Conservation (phyloP, 768 basidiomycete species). For the Tylopilus sp. region DNA sequence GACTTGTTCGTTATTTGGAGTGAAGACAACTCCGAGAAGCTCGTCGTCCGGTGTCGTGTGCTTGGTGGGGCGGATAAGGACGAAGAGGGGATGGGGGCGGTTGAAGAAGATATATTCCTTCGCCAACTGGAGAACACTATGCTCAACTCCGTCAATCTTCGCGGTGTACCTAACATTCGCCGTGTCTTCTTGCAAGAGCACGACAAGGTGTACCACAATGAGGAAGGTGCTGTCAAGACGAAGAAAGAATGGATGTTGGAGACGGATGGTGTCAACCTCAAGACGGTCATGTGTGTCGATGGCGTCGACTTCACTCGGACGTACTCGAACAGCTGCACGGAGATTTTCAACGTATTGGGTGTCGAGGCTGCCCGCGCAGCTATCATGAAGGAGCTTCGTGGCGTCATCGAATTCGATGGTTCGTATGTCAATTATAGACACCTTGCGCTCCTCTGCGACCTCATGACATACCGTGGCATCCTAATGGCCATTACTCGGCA, state of each 20-base stretch:
- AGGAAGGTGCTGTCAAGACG: conserved; percentile 63
- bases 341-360: conserved; percentile 91
- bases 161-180: conserved; percentile 87
- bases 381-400: conserved; percentile 89
- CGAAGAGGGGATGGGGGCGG: conserved; percentile 66
- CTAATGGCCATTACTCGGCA: conserved; percentile 99
- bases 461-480: conserved; percentile 94
- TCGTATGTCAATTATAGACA: conserved; percentile 99
- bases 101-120: conserved; percentile 95
- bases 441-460: conserved; percentile 91
- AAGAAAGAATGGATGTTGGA: conserved; percentile 92
- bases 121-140: conserved; percentile 95
- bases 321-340: conserved; percentile 95
- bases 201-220: conserved; percentile 64
- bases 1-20: conserved; percentile 98
- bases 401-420: conserved; percentile 98
- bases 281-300: conserved; percentile 91
- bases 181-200: conserved; percentile 93
- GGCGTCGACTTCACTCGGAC: conserved; percentile 93
- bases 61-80: conserved; percentile 82
- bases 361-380: conserved; percentile 96
- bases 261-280: conserved; percentile 95
- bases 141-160: conserved; percentile 91
- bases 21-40: conserved; percentile 97
- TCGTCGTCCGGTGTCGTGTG: conserved; percentile 95